Conservation (phyloP, 2,329 filamentous ascomycete species). For the Aspergillus viridinutans region DNA sequence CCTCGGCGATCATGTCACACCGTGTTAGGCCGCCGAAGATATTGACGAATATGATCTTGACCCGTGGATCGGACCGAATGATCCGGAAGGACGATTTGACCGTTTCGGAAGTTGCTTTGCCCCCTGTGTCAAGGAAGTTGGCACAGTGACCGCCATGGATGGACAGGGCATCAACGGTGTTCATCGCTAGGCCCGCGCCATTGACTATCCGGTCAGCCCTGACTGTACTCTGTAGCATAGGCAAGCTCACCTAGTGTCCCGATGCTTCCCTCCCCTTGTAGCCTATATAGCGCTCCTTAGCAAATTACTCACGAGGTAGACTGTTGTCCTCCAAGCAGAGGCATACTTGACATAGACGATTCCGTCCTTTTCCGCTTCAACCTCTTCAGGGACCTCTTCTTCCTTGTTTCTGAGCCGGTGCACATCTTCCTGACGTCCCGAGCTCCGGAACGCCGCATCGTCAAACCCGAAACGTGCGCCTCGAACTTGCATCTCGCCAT, state of each 20-base stretch:
- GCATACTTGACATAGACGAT: conserved; percentile 71
- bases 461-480: conserved; percentile 62
- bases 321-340: neutral
- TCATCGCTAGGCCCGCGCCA: conserved; percentile 86
- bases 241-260: conserved; percentile 59
- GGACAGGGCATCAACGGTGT: conserved; percentile 75
- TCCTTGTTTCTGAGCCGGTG: conserved; percentile 54
- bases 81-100: conserved; percentile 73
- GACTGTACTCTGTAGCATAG: neutral
- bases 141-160: conserved; percentile 64
- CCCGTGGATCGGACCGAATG: conserved; percentile 65
- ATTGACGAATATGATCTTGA: conserved; percentile 69
- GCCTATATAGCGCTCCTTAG: conserved; percentile 18
- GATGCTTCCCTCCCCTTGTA: conserved; percentile 57
- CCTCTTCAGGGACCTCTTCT: conserved; percentile 53
- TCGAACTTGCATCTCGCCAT: conserved; percentile 48
- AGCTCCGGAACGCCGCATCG: conserved; percentile 63
- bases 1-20: conserved; percentile 77
- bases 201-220: conserved; percentile 55
- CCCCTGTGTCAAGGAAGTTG: conserved; percentile 87
- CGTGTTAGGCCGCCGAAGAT: conserved; percentile 68
- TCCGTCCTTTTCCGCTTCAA: conserved; percentile 63
- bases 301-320: neutral
- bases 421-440: conserved; percentile 57
- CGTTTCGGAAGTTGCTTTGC: conserved; percentile 78